These are phyloP conservation scores for Saccharomycopsis hybrid DNA, from an alignment of 1,139 yeast species.

Conservation along the genomic window DNA sequence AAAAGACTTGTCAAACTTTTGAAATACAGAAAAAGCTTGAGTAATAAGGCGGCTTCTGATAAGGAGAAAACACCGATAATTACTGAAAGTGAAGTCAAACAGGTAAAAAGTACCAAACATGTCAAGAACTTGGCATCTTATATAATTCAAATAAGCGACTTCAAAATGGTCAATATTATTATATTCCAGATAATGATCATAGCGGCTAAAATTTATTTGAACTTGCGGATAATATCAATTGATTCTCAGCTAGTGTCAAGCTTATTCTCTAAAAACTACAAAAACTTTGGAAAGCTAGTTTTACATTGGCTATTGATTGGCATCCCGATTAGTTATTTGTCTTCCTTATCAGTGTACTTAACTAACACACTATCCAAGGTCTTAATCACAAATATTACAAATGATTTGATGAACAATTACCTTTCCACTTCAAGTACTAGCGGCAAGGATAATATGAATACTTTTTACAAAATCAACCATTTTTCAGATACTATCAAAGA, in stretches of 20 bases:
- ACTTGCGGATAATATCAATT: constrained; percentile 77
- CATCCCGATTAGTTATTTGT: constrained; percentile 77
- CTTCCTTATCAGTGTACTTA: constrained; percentile 66
- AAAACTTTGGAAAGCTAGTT: constrained; percentile 55
- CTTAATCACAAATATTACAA: constrained; percentile 61
- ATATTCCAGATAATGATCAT: constrained; percentile 54
- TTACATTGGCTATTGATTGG: constrained; percentile 82
- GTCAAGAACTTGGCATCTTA: too few relatives aligned
- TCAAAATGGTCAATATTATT: constrained; percentile 33
- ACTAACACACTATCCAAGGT: constrained; percentile 62
- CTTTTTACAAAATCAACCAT: constrained; percentile 50
- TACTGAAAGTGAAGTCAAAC: too few relatives aligned
- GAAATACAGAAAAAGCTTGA: too few relatives aligned
- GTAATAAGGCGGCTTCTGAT: too few relatives aligned
- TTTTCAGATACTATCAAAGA: constrained; percentile 57
- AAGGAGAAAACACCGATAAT: too few relatives aligned
- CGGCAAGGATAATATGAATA: constrained; percentile 33
- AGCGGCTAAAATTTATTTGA: constrained; percentile 63
- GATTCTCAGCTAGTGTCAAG: constrained; percentile 86
- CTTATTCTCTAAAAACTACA: constrained; percentile 64
- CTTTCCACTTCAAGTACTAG: constrained; percentile 45
- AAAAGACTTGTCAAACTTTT: constrained; percentile 2
- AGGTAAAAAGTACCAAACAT: too few relatives aligned
- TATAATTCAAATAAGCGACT: constrained; percentile 3
- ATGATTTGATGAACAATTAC: constrained; percentile 57